Evolutionary conservation across 441 rosid genomes (phyloP), one percentile per base, ranked within the genome.

Genomic region (Erodium chrysanthum): DNA sequence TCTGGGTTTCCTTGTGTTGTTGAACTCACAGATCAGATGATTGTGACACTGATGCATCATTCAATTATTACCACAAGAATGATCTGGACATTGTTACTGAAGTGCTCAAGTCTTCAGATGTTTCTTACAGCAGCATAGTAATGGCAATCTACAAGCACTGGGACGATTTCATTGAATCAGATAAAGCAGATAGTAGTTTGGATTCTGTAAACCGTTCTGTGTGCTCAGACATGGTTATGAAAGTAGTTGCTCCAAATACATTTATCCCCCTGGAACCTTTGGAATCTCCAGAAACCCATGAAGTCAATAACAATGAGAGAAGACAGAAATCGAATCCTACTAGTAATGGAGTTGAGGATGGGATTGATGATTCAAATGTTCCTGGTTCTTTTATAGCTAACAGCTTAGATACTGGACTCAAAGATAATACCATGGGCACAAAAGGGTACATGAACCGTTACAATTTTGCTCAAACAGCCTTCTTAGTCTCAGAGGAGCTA

Each of bases 11-110:
- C 25, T 12, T 20, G 27, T 76, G 62, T 65, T 69, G 66, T 42
- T 42, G 50, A 72, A 66, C 58, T 77, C 86, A 81, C 98, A 93
- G 98, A 85, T 81, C 90, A 65, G 94, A 94, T 72, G 81, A 89
- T 60, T 78, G 75, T 70, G 85, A 74, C 63, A 27, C 73, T 17
- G 90, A 83, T 50, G 73, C 64, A 12, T 71, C 76, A 54, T 75
- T 80, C 73, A 84, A 80, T 77, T 89, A 81, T 82, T 94, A 89
- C 79, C 83, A 82, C 67, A 79, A 70, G 70, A 75, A 82, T 76
- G 94, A 86, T 76, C 84, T 94, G 74, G 71, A 67, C 72, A 67
- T 40, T 33, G 83, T 91, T 64, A 71, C 85, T 77, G 86, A 84
- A 77, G 85, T 79, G 81, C 84, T 94, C 29, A 87, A 84, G 77